A percentile compares a stretch with the other conserved stretches of the same genome.
These are phyloP conservation scores for Rhodotorula babjevae DNA, from an alignment of 768 basidiomycete species.

Conservation along the genomic window DNA sequence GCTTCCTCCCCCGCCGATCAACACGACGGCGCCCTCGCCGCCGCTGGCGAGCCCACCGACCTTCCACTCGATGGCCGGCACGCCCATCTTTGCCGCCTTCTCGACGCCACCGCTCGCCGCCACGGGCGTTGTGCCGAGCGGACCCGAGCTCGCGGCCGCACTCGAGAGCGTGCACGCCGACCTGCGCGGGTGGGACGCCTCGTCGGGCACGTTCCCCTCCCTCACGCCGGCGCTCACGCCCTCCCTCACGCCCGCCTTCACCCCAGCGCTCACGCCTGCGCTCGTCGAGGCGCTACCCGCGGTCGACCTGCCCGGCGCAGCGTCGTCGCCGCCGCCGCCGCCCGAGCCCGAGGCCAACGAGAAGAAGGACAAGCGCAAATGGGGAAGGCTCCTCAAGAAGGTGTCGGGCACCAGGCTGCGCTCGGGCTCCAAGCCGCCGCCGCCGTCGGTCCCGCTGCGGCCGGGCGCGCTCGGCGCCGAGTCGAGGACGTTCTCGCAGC, in stretches of 20 bases:
- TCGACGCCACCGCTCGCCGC: slow-evolving; percentile 34
- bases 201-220: no score
- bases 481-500: slow-evolving; percentile 25
- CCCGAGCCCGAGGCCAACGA: neutral
- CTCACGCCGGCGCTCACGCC: neutral
- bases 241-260: neutral
- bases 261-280: neutral
- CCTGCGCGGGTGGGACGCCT: neutral
- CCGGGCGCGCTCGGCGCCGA: slow-evolving; percentile 19
- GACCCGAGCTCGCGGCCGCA: neutral
- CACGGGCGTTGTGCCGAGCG: no score
- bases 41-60: neutral
- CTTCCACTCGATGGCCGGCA: neutral
- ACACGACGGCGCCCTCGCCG: neutral
- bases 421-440: slow-evolving; percentile 3
- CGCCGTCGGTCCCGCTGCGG: neutral
- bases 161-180: neutral
- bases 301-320: no score
- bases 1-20: neutral
- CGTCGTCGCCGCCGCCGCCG: no score
- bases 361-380: slow-evolving; percentile 7
- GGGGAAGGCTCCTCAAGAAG: slow-evolving; percentile 34
- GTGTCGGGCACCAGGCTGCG: slow-evolving; percentile 22
- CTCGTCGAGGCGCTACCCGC: neutral
- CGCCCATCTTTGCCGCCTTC: slow-evolving; percentile 2